Conservation (phyloP, 768 basidiomycete species). For the Calocera viscosa region DNA sequence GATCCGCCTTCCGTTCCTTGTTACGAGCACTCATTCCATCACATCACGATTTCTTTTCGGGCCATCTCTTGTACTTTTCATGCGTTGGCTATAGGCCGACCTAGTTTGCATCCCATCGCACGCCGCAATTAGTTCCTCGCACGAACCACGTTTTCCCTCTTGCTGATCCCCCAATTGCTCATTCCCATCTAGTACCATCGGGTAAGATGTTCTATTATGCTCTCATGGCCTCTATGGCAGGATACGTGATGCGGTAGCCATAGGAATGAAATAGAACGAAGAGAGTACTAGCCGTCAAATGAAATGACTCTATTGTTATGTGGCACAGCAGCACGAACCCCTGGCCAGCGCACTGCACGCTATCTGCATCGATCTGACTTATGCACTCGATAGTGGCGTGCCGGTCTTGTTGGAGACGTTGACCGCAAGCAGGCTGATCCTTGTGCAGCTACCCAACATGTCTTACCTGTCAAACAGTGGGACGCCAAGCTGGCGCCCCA, state of each 20-base stretch:
- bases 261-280: constrained; percentile 5
- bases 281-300: constrained; percentile 1
- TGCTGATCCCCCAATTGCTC: constrained; percentile 6
- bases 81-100: constrained; percentile 3
- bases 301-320: neutral
- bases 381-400: neutral
- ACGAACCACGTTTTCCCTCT: neutral
- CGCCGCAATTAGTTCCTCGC: neutral
- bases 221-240: neutral
- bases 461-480: neutral
- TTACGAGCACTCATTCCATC: neutral
- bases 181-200: constrained; percentile 6
- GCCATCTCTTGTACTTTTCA: neutral
- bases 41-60: neutral
- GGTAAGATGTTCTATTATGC: neutral
- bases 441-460: neutral
- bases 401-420: neutral
- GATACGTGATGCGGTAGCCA: neutral
- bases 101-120: constrained; percentile 1
- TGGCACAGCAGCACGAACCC: neutral
- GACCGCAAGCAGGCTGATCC: neutral
- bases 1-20: neutral
- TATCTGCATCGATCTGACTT: neutral
- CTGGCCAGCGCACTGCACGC: neutral
- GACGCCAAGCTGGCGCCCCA: neutral